Evolutionary conservation across 805 yeast genomes (phyloP).

Genomic region (Yamadazyma laniorum): DNA sequence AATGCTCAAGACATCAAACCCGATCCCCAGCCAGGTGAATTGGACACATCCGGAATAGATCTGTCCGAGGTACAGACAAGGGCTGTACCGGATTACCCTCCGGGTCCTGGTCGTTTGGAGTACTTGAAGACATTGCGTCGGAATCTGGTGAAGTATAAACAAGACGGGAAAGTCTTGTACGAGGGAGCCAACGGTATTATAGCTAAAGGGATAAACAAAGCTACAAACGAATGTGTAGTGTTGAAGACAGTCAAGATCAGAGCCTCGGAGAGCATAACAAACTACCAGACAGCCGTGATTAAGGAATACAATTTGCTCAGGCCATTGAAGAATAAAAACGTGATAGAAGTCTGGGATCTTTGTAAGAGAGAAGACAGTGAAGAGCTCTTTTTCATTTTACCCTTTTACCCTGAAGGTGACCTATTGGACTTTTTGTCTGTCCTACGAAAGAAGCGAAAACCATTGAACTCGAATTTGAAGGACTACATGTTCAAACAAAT

Average conservation of each 20-base stretch:
- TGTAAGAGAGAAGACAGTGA: slow-evolving; percentile 14
- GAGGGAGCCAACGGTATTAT: slow-evolving; percentile 45
- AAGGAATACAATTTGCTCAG: slow-evolving; percentile 31
- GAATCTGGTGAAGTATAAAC: not conserved
- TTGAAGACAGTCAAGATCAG: slow-evolving; percentile 31
- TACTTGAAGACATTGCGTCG: not conserved
- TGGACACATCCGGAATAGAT: too few relatives aligned
- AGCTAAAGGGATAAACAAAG: slow-evolving; percentile 27
- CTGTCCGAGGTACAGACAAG: too few relatives aligned
- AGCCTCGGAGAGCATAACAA: slow-evolving; percentile 8
- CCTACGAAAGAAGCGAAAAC: slow-evolving; percentile 34
- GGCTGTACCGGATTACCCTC: too few relatives aligned
- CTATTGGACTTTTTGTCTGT: slow-evolving; percentile 41
- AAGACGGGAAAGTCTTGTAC: slow-evolving; percentile 16
- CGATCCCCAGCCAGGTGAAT: not conserved
- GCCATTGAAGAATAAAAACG: slow-evolving; percentile 26
- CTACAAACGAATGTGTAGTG: slow-evolving; percentile 20
- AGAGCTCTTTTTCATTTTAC: slow-evolving; percentile 37
- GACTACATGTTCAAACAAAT: slow-evolving; percentile 48
- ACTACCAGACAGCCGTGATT: slow-evolving; percentile 23
- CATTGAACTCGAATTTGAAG: slow-evolving; percentile 32
- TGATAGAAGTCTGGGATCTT: slow-evolving; percentile 28
- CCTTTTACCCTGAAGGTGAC: slow-evolving; percentile 49
- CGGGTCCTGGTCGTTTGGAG: not conserved
- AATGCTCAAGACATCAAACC: not conserved